Conservation (phyloP, 2,329 filamentous ascomycete species). For the Monosporascus sp. region DNA sequence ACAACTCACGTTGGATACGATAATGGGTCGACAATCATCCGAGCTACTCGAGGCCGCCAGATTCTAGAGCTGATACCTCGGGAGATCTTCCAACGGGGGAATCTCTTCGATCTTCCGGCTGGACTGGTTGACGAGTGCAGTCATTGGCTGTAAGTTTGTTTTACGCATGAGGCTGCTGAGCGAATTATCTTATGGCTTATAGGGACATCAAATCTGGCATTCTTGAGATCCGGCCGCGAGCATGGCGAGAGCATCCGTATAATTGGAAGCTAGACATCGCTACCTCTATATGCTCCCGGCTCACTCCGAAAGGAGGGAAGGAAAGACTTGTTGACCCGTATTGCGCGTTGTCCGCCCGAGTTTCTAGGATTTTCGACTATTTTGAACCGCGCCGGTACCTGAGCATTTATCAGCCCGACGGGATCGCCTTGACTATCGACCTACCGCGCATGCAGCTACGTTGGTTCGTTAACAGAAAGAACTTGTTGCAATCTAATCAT, state of each 20-base stretch:
- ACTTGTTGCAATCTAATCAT: constrained; percentile 42
- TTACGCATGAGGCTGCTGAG: background rate
- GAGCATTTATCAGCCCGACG: constrained; percentile 39
- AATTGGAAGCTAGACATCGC: constrained; percentile 32
- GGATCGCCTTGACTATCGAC: constrained; percentile 36
- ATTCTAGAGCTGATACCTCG: constrained; percentile 31
- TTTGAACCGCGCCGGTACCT: constrained; percentile 44
- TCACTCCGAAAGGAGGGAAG: background rate
- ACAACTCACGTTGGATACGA: constrained; percentile 52
- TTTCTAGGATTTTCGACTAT: constrained; percentile 39
- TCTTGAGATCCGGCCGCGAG: constrained; percentile 46
- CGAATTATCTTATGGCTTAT: background rate
- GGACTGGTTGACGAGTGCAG: constrained; percentile 46
- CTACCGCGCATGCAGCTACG: constrained; percentile 46
- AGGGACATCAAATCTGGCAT: constrained; percentile 23
- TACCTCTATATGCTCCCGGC: constrained; percentile 12
- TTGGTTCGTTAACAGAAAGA: constrained; percentile 43
- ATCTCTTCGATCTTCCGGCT: constrained; percentile 43
- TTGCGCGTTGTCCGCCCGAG: constrained; percentile 31
- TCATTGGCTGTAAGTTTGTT: constrained; percentile 54
- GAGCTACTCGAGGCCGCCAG: constrained; percentile 24
- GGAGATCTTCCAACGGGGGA: constrained; percentile 19
- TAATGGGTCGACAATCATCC: constrained; percentile 35
- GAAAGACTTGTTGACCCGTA: constrained; percentile 44
- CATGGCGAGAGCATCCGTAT: constrained; percentile 19